Base-by-base conservation (phyloP, 2,329 filamentous ascomycete genomes). In the Aurifilum marmelostoma region DNA sequence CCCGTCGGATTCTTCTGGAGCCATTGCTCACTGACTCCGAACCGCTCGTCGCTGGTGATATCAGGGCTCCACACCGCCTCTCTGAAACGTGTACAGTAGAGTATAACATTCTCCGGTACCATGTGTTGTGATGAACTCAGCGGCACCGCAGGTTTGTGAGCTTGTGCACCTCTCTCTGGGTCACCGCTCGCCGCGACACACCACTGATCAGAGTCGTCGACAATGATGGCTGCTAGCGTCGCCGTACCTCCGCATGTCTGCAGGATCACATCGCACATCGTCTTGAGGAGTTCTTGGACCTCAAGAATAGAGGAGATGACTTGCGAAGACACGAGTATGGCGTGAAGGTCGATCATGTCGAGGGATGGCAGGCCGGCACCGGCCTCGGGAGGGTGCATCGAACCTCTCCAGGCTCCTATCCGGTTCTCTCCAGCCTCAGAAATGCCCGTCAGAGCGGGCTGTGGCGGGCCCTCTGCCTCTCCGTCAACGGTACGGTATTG, bases 281-380 rank as follows among this genome's bases (percentile, higher is more conserved):
- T 94, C 67, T 91, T 89, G 71, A 94, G 84, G 4, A 95, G 84
- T 74, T 91, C 87, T 72, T 94, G 91, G 16, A 94, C 87, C 72
- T 91, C 87, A 14, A 95, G 80, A 64, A 94, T 91, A 21, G 91
- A 94, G 5, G 92, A 94, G 58, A 95, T 89, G 58, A 94, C 87
- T 76, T 94, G 92, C 12, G 91, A 93, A 2, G 90, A 92, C 73
- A 92, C 89, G 18, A 95, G 82, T 69, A 95, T 94, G 32, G 90
- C 91, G 56, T 92, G 90, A 71, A 94, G 79, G 77, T 94, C 92
- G 75, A 95, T 89, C 89, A 95, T 94, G 79, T 95, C 92, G 66
- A 95, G 84, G 37, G 91, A 89, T 54, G 91, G 91, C 69, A 94
- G 83, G 14, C 90, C 89, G 47, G 83, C 87, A 2, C 86, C 87